Evolutionary conservation across 2,329 filamentous ascomycete species (phyloP).

Genomic region (Colletotrichum euphorbiae): DNA sequence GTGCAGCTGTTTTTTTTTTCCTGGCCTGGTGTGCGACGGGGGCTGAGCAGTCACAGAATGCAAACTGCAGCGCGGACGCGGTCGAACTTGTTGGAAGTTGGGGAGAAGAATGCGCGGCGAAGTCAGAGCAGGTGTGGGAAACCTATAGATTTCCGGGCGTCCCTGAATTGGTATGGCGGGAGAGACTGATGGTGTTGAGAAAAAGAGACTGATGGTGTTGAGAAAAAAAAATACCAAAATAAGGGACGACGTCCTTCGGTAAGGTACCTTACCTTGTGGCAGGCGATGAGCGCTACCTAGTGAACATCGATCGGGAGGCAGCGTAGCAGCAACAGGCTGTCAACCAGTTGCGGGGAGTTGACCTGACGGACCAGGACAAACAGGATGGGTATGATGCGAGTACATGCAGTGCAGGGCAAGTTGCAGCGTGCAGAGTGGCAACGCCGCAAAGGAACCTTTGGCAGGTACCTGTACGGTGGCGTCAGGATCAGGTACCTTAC

Average conservation of each 20-base stretch:
- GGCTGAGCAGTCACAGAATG: constrained; percentile 8
- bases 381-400: not conserved
- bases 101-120: constrained; percentile 27
- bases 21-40: constrained; percentile 4
- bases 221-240: too few relatives aligned
- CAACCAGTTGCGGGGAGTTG: too few relatives aligned
- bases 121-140: constrained; percentile 1
- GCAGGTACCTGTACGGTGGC: not conserved
- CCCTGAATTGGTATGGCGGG: constrained; percentile 4
- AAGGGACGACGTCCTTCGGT: not conserved
- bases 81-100: not conserved
- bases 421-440: not conserved
- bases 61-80: not conserved
- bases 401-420: not conserved
- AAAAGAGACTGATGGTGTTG: constrained; percentile 5
- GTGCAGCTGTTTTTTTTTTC: not conserved
- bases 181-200: constrained; percentile 5
- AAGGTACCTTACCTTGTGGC: too few relatives aligned
- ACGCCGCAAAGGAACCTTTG: not conserved
- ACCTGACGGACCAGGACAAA: too few relatives aligned
- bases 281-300: constrained; percentile 11
- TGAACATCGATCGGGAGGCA: constrained; percentile 16
- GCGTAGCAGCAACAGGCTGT: not conserved
- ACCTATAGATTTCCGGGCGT: constrained; percentile 3
- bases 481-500: not conserved